phyloP scores from a whole-genome alignment of 495 filamentous ascomycete species.

The Neurospora hispaniola region DNA sequence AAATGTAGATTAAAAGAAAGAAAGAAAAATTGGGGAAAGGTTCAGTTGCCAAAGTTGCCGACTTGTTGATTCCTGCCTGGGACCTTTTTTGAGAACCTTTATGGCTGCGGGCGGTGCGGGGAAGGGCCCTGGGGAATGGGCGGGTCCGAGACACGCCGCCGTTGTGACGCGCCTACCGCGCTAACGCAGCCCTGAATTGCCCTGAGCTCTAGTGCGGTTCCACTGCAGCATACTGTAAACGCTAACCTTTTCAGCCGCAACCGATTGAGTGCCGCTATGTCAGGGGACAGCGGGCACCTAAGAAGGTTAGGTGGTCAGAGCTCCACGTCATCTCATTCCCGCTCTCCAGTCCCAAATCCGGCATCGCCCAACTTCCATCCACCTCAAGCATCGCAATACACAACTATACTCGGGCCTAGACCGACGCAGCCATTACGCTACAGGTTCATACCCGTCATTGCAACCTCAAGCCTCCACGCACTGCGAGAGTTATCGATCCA shows the following conservation, averaged over 20 bases:
- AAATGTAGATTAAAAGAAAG: no score
- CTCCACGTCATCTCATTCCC: not conserved
- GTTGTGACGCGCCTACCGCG: not conserved
- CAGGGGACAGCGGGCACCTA: not conserved
- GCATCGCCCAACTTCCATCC: not conserved
- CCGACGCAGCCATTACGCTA: not conserved
- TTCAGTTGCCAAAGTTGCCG: no score
- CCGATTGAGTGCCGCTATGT: not conserved
- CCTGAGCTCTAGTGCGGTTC: not conserved
- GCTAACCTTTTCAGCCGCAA: not conserved
- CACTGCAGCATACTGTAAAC: not conserved
- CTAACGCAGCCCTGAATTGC: not conserved
- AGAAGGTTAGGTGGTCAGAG: not conserved
- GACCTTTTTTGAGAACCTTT: not conserved
- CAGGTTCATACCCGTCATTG: not conserved
- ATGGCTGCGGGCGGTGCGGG: not conserved
- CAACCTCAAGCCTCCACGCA: not conserved
- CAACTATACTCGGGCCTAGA: not conserved
- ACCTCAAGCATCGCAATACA: not conserved
- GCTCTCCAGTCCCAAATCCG: not conserved
- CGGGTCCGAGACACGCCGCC: not conserved
- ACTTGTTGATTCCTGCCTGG: not conserved
- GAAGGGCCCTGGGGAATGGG: not conserved
- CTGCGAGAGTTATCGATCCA: not conserved
- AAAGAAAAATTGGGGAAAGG: no score